Evolutionary conservation across 768 basidiomycete genomes (phyloP).

Genomic region (Mycena rebaudengoi): DNA sequence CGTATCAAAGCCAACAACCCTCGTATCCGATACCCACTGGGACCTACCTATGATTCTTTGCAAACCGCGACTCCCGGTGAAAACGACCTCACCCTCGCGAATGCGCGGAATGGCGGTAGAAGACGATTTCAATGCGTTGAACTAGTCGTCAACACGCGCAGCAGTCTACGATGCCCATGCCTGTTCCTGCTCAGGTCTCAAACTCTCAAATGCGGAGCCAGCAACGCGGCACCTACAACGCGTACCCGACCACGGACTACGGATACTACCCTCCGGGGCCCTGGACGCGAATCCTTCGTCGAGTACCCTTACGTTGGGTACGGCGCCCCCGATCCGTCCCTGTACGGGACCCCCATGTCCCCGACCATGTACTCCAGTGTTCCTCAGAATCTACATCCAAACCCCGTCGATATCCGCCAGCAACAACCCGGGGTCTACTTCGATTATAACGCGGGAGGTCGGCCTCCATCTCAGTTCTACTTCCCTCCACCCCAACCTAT

Average conservation of each 20-base stretch:
- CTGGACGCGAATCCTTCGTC: slow-evolving; percentile 57
- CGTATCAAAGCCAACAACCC: slow-evolving; percentile 35
- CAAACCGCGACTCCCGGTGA: slow-evolving; percentile 42
- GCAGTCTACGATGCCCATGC: slow-evolving; percentile 36
- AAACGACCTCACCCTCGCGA: slow-evolving; percentile 62
- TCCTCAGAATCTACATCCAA: slow-evolving; percentile 52
- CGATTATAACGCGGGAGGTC: slow-evolving; percentile 60
- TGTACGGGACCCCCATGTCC: slow-evolving; percentile 58
- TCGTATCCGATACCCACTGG: slow-evolving; percentile 23
- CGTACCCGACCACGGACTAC: slow-evolving; percentile 66
- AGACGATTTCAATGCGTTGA: slow-evolving; percentile 53
- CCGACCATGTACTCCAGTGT: slow-evolving; percentile 59
- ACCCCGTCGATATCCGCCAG: slow-evolving; percentile 50
- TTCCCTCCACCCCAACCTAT: slow-evolving; percentile 66
- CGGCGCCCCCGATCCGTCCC: slow-evolving; percentile 52
- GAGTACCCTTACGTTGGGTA: slow-evolving; percentile 70
- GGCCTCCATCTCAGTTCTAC: slow-evolving; percentile 67
- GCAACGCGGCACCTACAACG: slow-evolving; percentile 54
- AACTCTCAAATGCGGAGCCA: slow-evolving; percentile 50
- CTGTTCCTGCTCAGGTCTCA: slow-evolving; percentile 39
- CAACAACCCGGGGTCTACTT: slow-evolving; percentile 66
- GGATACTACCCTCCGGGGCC: slow-evolving; percentile 61
- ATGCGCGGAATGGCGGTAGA: slow-evolving; percentile 71
- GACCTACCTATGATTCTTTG: slow-evolving; percentile 46
- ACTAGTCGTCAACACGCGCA: slow-evolving; percentile 49